A percentile compares a stretch with the other conserved stretches of the same genome.
These are phyloP conservation scores for Phytophthora pinifolia DNA, from an alignment of 352 stramenopile genomes.

Conservation along the genomic window DNA sequence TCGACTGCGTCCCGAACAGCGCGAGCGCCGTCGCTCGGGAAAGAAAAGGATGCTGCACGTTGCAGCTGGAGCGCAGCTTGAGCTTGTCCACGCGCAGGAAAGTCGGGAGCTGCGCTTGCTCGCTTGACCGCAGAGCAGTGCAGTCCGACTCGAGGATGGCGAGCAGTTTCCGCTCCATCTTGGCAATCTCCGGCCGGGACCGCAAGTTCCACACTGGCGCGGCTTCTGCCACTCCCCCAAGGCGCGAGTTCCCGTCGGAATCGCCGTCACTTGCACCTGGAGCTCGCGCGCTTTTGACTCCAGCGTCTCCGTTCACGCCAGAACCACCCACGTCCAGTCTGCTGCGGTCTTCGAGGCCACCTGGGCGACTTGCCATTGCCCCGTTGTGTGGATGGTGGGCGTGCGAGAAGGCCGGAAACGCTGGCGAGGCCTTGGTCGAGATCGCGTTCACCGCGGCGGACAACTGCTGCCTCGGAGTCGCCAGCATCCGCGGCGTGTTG, in stretches of 20 bases:
- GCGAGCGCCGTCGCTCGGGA: conserved; percentile 33
- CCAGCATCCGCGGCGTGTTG: conserved; percentile 67
- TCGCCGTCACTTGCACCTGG: conserved; percentile 17
- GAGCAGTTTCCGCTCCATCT: conserved; percentile 55
- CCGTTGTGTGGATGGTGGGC: conserved; percentile 22
- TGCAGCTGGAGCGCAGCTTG: conserved; percentile 36
- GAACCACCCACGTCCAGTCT: too few species aligned
- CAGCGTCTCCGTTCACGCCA: conserved; percentile 18
- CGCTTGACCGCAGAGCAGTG: conserved; percentile 42
- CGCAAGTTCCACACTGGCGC: conserved; percentile 60
- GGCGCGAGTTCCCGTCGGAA: conserved; percentile 5
- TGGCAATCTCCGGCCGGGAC: conserved; percentile 54
- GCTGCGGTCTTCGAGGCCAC: conserved; percentile 20
- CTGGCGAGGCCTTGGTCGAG: conserved; percentile 68
- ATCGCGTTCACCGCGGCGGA: conserved; percentile 77
- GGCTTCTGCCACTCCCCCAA: conserved; percentile 5
- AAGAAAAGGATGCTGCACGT: conserved; percentile 41
- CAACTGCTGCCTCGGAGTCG: conserved; percentile 73
- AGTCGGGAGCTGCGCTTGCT: conserved; percentile 54
- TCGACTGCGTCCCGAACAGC: conserved; percentile 32
- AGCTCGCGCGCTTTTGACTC: conserved; percentile 7
- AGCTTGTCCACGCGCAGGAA: conserved; percentile 68
- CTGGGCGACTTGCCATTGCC: conserved; percentile 10
- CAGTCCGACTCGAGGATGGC: conserved; percentile 60
- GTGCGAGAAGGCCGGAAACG: conserved; percentile 63